Percentiles rank a stretch among this genome's conserved stretches.
Conservation (phyloP, 2,329 filamentous ascomycete species). For the Cytospora mali region DNA sequence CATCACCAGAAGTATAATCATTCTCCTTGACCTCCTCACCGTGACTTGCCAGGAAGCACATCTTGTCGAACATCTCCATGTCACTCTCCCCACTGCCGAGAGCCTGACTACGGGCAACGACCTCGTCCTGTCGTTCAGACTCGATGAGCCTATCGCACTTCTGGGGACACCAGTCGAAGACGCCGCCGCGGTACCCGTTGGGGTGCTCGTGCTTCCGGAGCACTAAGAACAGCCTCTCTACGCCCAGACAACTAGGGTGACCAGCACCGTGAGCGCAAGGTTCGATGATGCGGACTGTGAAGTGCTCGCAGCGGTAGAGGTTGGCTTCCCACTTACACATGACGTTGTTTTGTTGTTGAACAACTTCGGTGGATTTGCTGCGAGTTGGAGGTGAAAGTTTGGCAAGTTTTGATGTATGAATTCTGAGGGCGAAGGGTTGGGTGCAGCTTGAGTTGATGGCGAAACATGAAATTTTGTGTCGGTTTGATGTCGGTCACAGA, state of each 20-base stretch:
- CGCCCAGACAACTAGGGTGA: not conserved
- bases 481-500: no score
- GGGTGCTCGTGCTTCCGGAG: not conserved
- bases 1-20: not conserved
- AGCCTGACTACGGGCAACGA: not conserved
- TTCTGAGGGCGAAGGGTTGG: no score
- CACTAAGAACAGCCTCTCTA: not conserved
- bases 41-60: not conserved
- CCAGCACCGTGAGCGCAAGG: not conserved
- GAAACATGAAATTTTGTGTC: no score
- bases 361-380: no score
- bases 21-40: not conserved
- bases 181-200: no score
- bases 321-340: not conserved
- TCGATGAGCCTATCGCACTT: not conserved
- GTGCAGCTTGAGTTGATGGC: no score
- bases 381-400: no score
- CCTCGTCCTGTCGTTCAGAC: not conserved
- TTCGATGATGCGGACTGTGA: not conserved
- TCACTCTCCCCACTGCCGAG: not conserved
- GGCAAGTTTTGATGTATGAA: no score
- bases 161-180: not conserved
- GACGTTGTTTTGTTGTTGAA: not conserved
- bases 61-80: not conserved
- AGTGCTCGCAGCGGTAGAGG: not conserved